Percentiles rank a stretch among this genome's conserved stretches.
These are phyloP conservation scores for Puya raimondii DNA, from an alignment of 176 grass and related monocot genomes.

Conservation along the genomic window DNA sequence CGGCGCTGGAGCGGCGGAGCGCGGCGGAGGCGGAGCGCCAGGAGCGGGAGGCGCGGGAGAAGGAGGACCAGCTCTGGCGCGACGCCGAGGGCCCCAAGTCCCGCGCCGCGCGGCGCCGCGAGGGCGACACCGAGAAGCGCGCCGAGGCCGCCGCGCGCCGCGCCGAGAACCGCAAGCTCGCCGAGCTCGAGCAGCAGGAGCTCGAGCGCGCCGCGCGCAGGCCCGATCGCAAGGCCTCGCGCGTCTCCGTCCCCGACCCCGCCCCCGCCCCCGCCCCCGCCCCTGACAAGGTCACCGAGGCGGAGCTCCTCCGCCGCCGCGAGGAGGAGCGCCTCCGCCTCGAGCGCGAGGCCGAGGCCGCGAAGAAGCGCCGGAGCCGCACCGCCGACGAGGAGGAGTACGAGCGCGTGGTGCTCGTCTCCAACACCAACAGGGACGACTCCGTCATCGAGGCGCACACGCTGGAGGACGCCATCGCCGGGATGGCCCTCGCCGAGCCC, in stretches of 20 bases:
- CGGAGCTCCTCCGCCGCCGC: slow-evolving; percentile 55
- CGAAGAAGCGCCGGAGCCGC: slow-evolving; percentile 65
- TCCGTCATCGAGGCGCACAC: slow-evolving; percentile 81
- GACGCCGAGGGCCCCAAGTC: slow-evolving; percentile 89
- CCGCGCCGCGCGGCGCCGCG: slow-evolving; percentile 58
- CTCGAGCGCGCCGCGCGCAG: slow-evolving; percentile 28
- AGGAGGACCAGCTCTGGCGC: slow-evolving; percentile 87
- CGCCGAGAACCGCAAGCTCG: slow-evolving; percentile 73
- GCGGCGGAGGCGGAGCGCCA: slow-evolving; percentile 52
- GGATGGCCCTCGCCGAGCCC: slow-evolving; percentile 42
- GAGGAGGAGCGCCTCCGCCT: slow-evolving; percentile 74
- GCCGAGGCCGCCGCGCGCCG: slow-evolving; percentile 62
- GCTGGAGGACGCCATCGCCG: slow-evolving; percentile 63
- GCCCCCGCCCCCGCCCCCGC: too few relatives aligned
- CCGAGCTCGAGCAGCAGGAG: slow-evolving; percentile 61
- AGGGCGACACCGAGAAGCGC: slow-evolving; percentile 86
- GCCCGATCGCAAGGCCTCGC: slow-evolving; percentile 62
- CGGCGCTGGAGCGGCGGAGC: slow-evolving; percentile 57
- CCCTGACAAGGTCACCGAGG: slow-evolving; percentile 98
- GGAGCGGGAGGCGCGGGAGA: slow-evolving; percentile 34
- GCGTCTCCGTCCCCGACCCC: slow-evolving; percentile 57
- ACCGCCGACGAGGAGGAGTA: slow-evolving; percentile 86
- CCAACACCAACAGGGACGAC: slow-evolving; percentile 92
- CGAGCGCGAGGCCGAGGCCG: slow-evolving; percentile 50
- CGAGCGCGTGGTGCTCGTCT: slow-evolving; percentile 66